A percentile compares a stretch with the other conserved stretches of the same genome.
These are phyloP conservation scores for Diaporthe capsici DNA, from an alignment of 2,329 filamentous ascomycete species.

Conservation along the genomic window DNA sequence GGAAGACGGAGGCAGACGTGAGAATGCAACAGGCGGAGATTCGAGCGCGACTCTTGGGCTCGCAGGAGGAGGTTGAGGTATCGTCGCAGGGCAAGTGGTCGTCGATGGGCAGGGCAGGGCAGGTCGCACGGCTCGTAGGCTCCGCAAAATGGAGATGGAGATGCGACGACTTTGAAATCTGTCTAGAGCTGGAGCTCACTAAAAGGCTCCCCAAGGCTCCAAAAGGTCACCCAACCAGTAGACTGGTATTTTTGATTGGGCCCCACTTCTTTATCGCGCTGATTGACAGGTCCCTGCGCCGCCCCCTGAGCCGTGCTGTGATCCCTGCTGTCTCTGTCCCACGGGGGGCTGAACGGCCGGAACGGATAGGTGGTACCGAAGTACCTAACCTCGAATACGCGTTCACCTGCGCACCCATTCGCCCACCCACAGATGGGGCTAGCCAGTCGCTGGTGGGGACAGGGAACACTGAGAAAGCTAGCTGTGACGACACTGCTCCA, in stretches of 20 bases:
- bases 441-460: slow-evolving; percentile 5
- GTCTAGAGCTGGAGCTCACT: slow-evolving; percentile 35
- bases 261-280: slow-evolving; percentile 22
- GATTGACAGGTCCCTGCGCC: slow-evolving; percentile 30
- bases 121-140: slow-evolving; percentile 39
- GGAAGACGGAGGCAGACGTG: not conserved
- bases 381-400: not conserved
- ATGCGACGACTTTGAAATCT: slow-evolving; percentile 38
- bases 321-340: slow-evolving; percentile 6
- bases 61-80: not conserved
- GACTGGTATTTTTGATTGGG: slow-evolving; percentile 30
- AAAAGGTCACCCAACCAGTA: slow-evolving; percentile 11
- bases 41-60: slow-evolving; percentile 5
- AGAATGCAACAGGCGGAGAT: not conserved
- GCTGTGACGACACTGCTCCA: slow-evolving; percentile 27
- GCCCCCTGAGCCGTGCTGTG: slow-evolving; percentile 28
- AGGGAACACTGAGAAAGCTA: not conserved
- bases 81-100: slow-evolving; percentile 30
- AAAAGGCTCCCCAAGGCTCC: slow-evolving; percentile 18
- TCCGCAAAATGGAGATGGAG: slow-evolving; percentile 30
- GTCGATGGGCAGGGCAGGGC: slow-evolving; percentile 6
- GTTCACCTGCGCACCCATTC: not conserved
- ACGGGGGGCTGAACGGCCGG: not conserved
- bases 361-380: not conserved
- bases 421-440: slow-evolving; percentile 5